Conservation (phyloP, 192 early-diverging fungal genomes). For the Coemansia sp. region DNA sequence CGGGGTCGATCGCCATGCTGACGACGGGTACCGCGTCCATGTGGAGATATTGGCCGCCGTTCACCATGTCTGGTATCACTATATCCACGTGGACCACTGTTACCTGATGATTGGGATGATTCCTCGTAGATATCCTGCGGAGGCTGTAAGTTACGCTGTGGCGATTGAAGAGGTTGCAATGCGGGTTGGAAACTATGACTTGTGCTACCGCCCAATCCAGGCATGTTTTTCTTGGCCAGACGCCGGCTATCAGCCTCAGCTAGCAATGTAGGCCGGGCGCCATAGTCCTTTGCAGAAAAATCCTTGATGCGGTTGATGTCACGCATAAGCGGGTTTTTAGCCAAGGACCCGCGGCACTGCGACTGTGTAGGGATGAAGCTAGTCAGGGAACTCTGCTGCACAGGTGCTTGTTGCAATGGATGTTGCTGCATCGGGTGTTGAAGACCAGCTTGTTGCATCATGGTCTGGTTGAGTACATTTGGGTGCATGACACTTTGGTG, state of each 20-base stretch:
- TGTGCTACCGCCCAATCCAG: constrained; percentile 40
- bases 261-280: constrained; percentile 35
- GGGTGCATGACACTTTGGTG: constrained; percentile 1
- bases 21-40: too few relatives aligned
- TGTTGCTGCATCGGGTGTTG: constrained; percentile 11
- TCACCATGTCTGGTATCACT: too few relatives aligned
- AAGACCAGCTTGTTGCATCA: constrained; percentile 1
- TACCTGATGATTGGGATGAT: not conserved
- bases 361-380: constrained; percentile 32
- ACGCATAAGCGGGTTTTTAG: constrained; percentile 47
- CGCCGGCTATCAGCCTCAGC: constrained; percentile 41
- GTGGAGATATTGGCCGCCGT: too few relatives aligned
- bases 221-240: constrained; percentile 42
- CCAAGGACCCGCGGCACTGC: constrained; percentile 14
- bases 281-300: constrained; percentile 45
- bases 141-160: too few relatives aligned
- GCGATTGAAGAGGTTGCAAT: not conserved
- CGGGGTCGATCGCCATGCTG: constrained; percentile 8
- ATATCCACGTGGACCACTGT: constrained; percentile 1
- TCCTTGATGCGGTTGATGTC: constrained; percentile 45
- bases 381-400: constrained; percentile 22
- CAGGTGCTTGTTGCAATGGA: not conserved
- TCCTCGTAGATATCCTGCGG: too few relatives aligned
- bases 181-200: constrained; percentile 46
- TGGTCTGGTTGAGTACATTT: not conserved